Evolutionary conservation across 345 rosid species (phyloP).

Genomic region (Sonneratia caseolaris): DNA sequence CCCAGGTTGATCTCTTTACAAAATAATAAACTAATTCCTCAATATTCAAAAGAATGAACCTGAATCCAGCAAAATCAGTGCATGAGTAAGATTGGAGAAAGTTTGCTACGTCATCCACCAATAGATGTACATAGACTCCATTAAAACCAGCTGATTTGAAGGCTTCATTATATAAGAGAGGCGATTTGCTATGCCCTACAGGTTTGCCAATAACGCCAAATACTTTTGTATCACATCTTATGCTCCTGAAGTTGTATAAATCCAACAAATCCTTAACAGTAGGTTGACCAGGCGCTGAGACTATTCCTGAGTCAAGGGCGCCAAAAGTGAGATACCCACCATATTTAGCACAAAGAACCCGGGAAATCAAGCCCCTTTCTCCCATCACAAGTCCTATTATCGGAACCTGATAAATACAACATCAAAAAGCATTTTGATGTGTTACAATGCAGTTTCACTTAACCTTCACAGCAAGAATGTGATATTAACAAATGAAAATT

Average conservation of each 20-base stretch:
- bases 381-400: constrained; percentile 86
- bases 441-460: not conserved
- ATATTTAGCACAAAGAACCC: constrained; percentile 80
- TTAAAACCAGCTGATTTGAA: constrained; percentile 71
- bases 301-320: constrained; percentile 62
- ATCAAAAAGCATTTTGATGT: not conserved
- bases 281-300: constrained; percentile 96
- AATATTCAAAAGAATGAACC: constrained; percentile 25
- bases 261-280: constrained; percentile 61
- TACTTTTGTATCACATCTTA: constrained; percentile 85
- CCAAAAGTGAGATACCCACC: constrained; percentile 93
- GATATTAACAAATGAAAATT: not conserved
- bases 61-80: constrained; percentile 84
- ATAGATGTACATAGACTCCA: constrained; percentile 66
- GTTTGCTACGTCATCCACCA: constrained; percentile 67
- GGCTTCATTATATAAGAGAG: constrained; percentile 74
- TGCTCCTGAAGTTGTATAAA: constrained; percentile 68
- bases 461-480: not conserved
- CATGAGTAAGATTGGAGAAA: constrained; percentile 76
- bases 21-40: not conserved
- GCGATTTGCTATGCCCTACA: constrained; percentile 91
- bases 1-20: not conserved
- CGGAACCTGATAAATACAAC: constrained; percentile 50
- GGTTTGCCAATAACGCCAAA: constrained; percentile 89
- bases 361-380: constrained; percentile 78